phyloP scores from a whole-genome alignment of 2,329 filamentous ascomycete species.

The Aspergillus pseudoglaucus region DNA sequence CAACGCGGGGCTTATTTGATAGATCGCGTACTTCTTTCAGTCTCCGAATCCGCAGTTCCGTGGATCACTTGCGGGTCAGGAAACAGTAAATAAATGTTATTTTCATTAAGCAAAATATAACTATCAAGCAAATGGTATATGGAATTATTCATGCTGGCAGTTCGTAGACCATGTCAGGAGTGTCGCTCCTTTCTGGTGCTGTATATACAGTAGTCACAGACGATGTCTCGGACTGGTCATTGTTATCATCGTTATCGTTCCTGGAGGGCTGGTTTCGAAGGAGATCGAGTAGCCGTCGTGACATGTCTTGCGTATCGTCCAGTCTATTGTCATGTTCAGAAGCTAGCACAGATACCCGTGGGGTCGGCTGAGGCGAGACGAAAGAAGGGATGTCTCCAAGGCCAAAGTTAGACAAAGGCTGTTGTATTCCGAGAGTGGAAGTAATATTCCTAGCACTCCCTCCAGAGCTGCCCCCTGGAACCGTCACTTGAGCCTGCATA shows the following conservation, averaged over 20 bases:
- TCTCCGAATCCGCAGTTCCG: too few species aligned
- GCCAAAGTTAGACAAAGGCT: background rate
- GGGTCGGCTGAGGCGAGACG: too few species aligned
- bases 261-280: background rate
- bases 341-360: background rate
- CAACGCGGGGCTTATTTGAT: too few species aligned
- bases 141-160: background rate
- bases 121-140: background rate
- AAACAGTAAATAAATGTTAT: too few species aligned
- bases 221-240: background rate
- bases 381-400: too few species aligned
- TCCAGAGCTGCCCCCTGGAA: background rate
- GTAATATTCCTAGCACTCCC: background rate
- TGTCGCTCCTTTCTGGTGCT: conserved; percentile 12
- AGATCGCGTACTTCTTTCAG: too few species aligned
- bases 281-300: background rate
- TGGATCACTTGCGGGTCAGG: too few species aligned
- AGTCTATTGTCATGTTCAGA: background rate
- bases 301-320: background rate
- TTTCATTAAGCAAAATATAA: too few species aligned
- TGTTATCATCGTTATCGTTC: background rate
- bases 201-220: conserved; percentile 17
- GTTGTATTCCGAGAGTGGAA: background rate
- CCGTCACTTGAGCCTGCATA: background rate
- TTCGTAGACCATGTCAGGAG: background rate